A percentile compares a stretch with the other conserved stretches of the same genome.
These are phyloP conservation scores for Leccinellum luteum DNA, from an alignment of 768 basidiomycete species.

Conservation along the genomic window DNA sequence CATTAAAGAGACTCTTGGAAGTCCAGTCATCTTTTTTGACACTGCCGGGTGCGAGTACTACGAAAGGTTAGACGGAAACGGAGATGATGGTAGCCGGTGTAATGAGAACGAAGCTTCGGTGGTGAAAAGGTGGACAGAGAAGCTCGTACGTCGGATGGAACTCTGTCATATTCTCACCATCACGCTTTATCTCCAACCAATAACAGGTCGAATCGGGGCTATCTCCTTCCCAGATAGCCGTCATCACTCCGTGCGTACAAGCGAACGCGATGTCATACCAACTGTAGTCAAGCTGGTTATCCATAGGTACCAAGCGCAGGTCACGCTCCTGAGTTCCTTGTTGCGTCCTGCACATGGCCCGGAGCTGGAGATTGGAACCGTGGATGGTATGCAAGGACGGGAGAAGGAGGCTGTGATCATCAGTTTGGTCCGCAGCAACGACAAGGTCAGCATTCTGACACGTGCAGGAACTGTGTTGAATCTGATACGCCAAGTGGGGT, in stretches of 20 bases:
- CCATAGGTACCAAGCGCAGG: conserved; percentile 85
- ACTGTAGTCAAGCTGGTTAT: background rate
- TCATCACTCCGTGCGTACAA: conserved; percentile 74
- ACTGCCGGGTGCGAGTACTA: conserved; percentile 94
- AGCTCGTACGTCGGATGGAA: conserved; percentile 50
- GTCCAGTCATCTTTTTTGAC: conserved; percentile 89
- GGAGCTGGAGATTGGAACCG: conserved; percentile 85
- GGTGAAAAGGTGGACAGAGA: conserved; percentile 79
- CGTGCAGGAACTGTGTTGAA: conserved; percentile 6
- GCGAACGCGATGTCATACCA: background rate
- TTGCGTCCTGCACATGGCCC: conserved; percentile 68
- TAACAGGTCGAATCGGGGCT: conserved; percentile 59
- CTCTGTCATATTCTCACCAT: too few relatives aligned
- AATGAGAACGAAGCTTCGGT: conserved; percentile 95
- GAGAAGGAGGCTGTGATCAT: conserved; percentile 95
- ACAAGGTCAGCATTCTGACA: conserved; percentile 47
- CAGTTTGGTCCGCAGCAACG: conserved; percentile 89
- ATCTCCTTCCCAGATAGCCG: conserved; percentile 68
- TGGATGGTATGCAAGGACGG: conserved; percentile 96
- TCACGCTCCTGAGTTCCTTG: conserved; percentile 75
- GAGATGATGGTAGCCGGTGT: conserved; percentile 86
- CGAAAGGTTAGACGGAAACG: conserved; percentile 73
- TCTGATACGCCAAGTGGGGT: background rate
- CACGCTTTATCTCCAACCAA: background rate
- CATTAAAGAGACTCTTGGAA: conserved; percentile 66